phyloP scores from a whole-genome alignment of 768 basidiomycete genomes.

The Auricularia cornea region DNA sequence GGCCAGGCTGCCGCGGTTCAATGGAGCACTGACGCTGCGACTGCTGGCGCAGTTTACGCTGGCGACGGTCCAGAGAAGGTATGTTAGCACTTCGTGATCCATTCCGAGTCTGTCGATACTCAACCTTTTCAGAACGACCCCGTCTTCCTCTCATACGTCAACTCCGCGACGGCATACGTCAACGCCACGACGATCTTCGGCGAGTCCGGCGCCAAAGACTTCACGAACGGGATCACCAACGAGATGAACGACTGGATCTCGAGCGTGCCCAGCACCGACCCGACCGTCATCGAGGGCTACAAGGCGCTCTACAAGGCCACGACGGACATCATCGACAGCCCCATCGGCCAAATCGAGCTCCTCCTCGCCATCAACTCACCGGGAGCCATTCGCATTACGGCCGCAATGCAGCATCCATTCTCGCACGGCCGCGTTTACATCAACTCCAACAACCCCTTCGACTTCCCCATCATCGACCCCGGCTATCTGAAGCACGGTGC shows the following conservation, averaged over 20 bases:
- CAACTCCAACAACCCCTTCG: constrained; percentile 51
- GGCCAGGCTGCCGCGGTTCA: not conserved
- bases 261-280: constrained; percentile 34
- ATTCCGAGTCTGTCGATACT: not conserved
- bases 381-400: constrained; percentile 45
- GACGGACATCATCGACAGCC: constrained; percentile 29
- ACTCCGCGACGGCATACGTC: constrained; percentile 54
- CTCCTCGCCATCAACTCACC: constrained; percentile 29
- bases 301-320: constrained; percentile 44
- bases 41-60: constrained; percentile 27
- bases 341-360: constrained; percentile 50
- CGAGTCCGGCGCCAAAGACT: constrained; percentile 21
- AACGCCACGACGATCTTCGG: constrained; percentile 43
- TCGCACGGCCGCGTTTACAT: constrained; percentile 58
- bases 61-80: constrained; percentile 17
- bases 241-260: constrained; percentile 24
- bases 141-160: constrained; percentile 46
- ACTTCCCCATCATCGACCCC: constrained; percentile 55
- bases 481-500: constrained; percentile 51
- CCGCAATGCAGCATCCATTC: constrained; percentile 57
- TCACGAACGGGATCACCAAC: constrained; percentile 24
- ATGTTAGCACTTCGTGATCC: not conserved
- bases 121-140: not conserved
- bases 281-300: constrained; percentile 44
- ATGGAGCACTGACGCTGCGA: not conserved